These are phyloP conservation scores for Podila epicladia DNA, from an alignment of 192 early-diverging fungal species.

Conservation along the genomic window DNA sequence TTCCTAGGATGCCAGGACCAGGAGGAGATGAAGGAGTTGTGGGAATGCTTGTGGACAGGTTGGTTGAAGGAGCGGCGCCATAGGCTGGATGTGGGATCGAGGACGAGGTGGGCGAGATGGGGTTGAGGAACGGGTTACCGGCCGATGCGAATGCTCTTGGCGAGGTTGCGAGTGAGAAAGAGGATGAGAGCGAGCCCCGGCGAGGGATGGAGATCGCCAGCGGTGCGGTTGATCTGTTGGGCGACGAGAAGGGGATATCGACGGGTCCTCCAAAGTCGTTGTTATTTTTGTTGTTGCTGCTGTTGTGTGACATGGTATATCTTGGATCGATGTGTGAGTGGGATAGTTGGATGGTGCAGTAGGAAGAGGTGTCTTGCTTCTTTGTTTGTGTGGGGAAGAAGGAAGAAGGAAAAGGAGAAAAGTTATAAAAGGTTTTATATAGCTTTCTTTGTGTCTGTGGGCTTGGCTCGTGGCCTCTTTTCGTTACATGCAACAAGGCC, in stretches of 20 bases:
- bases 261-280: not conserved
- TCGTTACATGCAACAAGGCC: too few species aligned
- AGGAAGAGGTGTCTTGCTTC: not conserved
- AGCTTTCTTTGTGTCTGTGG: not conserved
- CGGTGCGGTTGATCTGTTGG: not conserved
- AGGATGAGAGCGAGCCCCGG: not conserved
- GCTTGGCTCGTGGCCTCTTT: not conserved
- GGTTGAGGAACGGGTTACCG: too few species aligned
- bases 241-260: not conserved
- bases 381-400: not conserved
- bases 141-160: too few species aligned
- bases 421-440: too few species aligned
- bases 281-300: conserved; percentile 1
- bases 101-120: not conserved
- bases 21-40: not conserved
- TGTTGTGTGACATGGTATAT: not conserved
- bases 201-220: not conserved
- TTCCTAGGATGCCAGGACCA: conserved; percentile 1
- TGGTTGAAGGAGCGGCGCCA: conserved; percentile 12
- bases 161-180: too few species aligned
- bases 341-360: not conserved
- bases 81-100: not conserved
- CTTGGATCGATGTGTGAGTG: conserved; percentile 22
- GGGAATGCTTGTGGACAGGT: conserved; percentile 20
- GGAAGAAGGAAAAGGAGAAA: not conserved